phyloP scores from a whole-genome alignment of 306 rosid species.

The Notholithocarpus densiflorus region DNA sequence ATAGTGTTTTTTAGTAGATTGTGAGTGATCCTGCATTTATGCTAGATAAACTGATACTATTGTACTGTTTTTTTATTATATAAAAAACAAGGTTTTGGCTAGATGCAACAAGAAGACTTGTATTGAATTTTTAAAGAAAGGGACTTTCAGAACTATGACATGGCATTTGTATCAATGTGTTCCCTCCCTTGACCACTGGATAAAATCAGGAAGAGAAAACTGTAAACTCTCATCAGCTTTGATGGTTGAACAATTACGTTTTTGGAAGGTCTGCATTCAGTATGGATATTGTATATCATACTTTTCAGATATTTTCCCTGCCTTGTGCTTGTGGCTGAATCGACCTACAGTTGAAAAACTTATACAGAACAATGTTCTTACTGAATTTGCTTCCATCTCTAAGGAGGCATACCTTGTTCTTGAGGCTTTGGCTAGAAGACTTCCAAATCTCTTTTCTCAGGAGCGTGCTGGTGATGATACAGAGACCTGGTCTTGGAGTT shows the following conservation, averaged over 20 bases:
- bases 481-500: conserved; percentile 91
- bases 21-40: conserved; percentile 14
- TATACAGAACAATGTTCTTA: conserved; percentile 41
- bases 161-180: conserved; percentile 68
- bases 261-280: conserved; percentile 93
- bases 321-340: conserved; percentile 80
- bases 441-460: conserved; percentile 69
- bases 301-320: conserved; percentile 71
- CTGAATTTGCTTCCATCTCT: conserved; percentile 67
- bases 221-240: conserved; percentile 72
- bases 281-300: conserved; percentile 73
- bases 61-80: conserved; percentile 30
- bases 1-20: not conserved
- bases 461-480: conserved; percentile 39
- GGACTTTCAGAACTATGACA: conserved; percentile 67
- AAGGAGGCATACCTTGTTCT: conserved; percentile 77
- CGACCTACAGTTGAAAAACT: conserved; percentile 69
- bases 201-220: conserved; percentile 65
- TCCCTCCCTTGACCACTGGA: conserved; percentile 74
- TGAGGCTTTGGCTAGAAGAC: conserved; percentile 76
- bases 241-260: conserved; percentile 75
- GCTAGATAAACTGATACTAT: conserved; percentile 24
- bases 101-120: conserved; percentile 57
- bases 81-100: conserved; percentile 64
- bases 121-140: conserved; percentile 55